Conservation (phyloP, 108 stramenopile genomes). For the Cyclostephanos tholiformis region DNA sequence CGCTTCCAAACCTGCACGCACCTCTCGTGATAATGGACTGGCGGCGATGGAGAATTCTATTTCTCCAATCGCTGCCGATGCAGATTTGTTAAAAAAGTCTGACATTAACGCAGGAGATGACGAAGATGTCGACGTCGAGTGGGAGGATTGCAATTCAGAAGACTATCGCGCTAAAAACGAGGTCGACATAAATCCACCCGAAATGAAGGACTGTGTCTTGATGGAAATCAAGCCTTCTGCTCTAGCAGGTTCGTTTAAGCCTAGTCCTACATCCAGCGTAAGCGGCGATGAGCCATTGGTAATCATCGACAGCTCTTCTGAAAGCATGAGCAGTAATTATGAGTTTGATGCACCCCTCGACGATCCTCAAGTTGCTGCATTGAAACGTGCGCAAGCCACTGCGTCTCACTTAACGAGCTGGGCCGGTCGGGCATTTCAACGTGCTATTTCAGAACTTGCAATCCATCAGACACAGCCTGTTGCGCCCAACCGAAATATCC, state of each 20-base stretch:
- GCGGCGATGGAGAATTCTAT: background rate
- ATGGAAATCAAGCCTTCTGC: background rate
- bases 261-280: background rate
- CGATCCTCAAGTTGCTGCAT: constrained; percentile 60
- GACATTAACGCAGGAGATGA: constrained; percentile 13
- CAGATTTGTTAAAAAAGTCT: background rate
- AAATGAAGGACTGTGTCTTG: background rate
- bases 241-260: too few relatives aligned
- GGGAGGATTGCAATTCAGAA: constrained; percentile 42
- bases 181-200: background rate
- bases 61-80: background rate
- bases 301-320: constrained; percentile 6
- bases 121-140: constrained; percentile 27
- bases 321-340: constrained; percentile 14
- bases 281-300: background rate
- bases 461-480: constrained; percentile 38
- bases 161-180: constrained; percentile 5
- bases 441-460: constrained; percentile 77
- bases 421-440: constrained; percentile 91
- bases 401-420: constrained; percentile 86
- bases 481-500: constrained; percentile 16
- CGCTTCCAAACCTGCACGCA: background rate
- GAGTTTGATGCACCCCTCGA: constrained; percentile 17
- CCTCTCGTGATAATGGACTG: background rate
- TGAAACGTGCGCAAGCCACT: constrained; percentile 80